A percentile compares a stretch with the other conserved stretches of the same genome.
phyloP scores from a whole-genome alignment of 805 yeast genomes.

The Lachancea fermentati region DNA sequence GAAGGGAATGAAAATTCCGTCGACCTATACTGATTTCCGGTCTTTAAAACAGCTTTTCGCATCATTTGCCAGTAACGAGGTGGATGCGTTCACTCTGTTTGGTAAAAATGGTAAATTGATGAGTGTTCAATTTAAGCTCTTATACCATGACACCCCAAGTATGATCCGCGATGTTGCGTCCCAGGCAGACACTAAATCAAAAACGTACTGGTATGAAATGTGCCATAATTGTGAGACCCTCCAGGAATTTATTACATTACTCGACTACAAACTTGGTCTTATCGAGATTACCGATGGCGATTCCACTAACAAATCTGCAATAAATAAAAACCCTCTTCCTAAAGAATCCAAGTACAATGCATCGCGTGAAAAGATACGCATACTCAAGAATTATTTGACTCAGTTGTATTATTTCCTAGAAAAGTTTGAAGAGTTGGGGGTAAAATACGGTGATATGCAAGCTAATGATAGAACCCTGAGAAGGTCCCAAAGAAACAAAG shows the following conservation, averaged over 20 bases:
- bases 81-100: constrained; percentile 20
- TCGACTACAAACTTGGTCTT: constrained; percentile 18
- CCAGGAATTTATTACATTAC: constrained; percentile 18
- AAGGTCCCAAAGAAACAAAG: constrained; percentile 22
- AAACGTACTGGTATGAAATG: constrained; percentile 30
- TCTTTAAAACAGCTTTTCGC: constrained; percentile 16
- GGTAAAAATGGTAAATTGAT: constrained; percentile 20
- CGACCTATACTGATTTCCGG: constrained; percentile 20
- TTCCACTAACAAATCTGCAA: constrained; percentile 5
- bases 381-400: constrained; percentile 17
- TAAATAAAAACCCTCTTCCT: constrained; percentile 18
- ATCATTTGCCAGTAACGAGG: constrained; percentile 20
- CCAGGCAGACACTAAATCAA: constrained; percentile 7
- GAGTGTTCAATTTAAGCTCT: constrained; percentile 22
- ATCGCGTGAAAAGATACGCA: constrained; percentile 18
- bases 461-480: constrained; percentile 28
- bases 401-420: constrained; percentile 38
- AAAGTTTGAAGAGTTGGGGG: constrained; percentile 62
- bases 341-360: constrained; percentile 21
- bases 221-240: constrained; percentile 22
- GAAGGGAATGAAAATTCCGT: constrained; percentile 11
- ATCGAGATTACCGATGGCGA: constrained; percentile 7
- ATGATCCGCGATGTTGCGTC: constrained; percentile 17
- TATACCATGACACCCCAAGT: constrained; percentile 26
- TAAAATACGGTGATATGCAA: constrained; percentile 42